These are phyloP conservation scores for Pichia paraexigua DNA, from an alignment of 805 yeast genomes.

Conservation along the genomic window DNA sequence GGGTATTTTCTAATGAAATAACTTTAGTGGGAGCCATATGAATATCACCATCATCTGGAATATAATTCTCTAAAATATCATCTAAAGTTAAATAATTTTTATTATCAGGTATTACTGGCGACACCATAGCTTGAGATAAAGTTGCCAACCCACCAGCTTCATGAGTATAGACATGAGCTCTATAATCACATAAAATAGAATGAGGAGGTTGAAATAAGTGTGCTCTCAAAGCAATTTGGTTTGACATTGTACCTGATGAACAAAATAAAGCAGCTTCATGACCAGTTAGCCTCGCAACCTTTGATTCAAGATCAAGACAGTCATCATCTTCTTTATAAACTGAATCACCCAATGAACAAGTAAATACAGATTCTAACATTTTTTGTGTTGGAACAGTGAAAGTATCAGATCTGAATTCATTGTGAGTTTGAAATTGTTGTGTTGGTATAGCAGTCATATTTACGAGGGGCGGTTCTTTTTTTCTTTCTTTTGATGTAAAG, in stretches of 20 bases:
- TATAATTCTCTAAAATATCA: conserved; percentile 54
- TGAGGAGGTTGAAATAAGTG: conserved; percentile 77
- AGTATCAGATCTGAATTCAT: conserved; percentile 71
- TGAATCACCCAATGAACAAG: conserved; percentile 70
- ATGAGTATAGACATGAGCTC: conserved; percentile 74
- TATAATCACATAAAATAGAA: conserved; percentile 72
- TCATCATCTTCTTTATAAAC: conserved; percentile 81
- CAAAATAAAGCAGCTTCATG: conserved; percentile 77
- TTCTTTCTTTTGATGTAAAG: background rate
- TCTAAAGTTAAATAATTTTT: conserved; percentile 72
- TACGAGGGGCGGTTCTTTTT: background rate
- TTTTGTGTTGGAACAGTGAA: conserved; percentile 78
- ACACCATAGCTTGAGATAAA: conserved; percentile 86
- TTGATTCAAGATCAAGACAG: conserved; percentile 55
- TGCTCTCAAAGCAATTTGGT: conserved; percentile 76
- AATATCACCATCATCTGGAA: conserved; percentile 72
- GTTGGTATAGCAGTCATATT: background rate
- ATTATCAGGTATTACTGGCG: conserved; percentile 71
- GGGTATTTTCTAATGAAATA: conserved; percentile 79
- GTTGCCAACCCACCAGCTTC: conserved; percentile 93
- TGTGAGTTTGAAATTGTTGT: conserved; percentile 20
- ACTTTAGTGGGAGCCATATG: conserved; percentile 86
- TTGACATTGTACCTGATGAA: conserved; percentile 84
- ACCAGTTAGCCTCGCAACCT: conserved; percentile 63
- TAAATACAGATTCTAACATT: conserved; percentile 56